These are phyloP conservation scores for Epichloe hybrida DNA, from an alignment of 2,329 filamentous ascomycete species.

Conservation along the genomic window DNA sequence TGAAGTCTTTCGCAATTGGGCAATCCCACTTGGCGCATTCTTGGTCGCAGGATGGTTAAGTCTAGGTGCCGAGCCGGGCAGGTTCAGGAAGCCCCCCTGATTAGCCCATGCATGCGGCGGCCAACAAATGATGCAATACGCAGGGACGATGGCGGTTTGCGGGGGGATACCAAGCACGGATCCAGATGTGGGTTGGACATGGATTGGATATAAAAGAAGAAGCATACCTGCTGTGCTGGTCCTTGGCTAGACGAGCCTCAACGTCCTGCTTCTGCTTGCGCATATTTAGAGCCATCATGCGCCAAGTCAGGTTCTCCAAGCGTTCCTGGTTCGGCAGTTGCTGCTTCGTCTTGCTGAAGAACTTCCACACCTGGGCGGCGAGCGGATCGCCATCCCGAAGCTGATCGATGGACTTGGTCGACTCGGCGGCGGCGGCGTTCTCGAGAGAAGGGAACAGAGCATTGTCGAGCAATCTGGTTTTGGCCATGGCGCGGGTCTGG, in stretches of 20 bases:
- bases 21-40: constrained; percentile 73
- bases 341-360: constrained; percentile 81
- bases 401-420: constrained; percentile 47
- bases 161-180: not conserved
- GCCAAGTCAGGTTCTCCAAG: constrained; percentile 96
- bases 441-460: constrained; percentile 36
- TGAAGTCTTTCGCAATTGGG: constrained; percentile 67
- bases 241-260: constrained; percentile 19
- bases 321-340: constrained; percentile 86
- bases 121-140: constrained; percentile 5
- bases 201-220: not conserved
- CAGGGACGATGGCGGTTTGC: constrained; percentile 5
- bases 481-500: constrained; percentile 11
- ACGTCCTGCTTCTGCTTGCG: constrained; percentile 40
- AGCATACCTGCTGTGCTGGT: constrained; percentile 4
- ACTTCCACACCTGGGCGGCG: constrained; percentile 85
- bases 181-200: not conserved
- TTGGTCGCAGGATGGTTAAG: constrained; percentile 13
- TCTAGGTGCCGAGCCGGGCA: constrained; percentile 1
- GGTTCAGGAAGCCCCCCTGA: not conserved
- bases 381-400: constrained; percentile 85
- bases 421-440: constrained; percentile 25
- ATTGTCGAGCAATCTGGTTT: constrained; percentile 25
- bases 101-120: constrained; percentile 1
- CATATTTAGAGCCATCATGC: constrained; percentile 92